Base-by-base conservation (phyloP, 495 filamentous ascomycete species). In the Clohesyomyces aquaticus region DNA sequence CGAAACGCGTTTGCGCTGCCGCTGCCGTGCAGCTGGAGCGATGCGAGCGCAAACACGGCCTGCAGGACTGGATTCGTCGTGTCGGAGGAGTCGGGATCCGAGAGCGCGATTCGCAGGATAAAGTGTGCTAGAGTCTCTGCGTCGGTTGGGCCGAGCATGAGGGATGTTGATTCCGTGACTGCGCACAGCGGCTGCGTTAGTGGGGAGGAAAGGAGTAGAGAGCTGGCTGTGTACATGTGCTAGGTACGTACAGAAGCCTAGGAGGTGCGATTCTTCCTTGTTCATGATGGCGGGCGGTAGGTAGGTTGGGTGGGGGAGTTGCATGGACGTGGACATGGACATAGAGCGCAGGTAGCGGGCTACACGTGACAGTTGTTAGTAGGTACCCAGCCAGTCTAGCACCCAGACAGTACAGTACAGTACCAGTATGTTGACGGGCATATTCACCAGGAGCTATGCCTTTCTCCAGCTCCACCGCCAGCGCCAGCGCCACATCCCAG, bases 151-250 rank as follows among this genome's bases (percentile, higher is more conserved):
- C 57, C 62, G 49, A 69, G 57, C 35, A 61, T 61, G 3, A 66
- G 55, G 51, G 66, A 69, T 56, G 56, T 65, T 69, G 66, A 69
- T 61, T 66, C 63, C 50, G 49, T 61, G 63, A 66, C 66, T 69
- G 55, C 18, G 41, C n/a, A n/a, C n/a, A n/a, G 32, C 48, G 41
- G 19, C 45, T 66, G 52, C 3, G 56, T 69, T 28, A 65, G 50
- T 58, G 58, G 49, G 47, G 53, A 35, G 6, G 43, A 38, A 42
- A 41, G 50, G 50, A 47, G 2, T 55, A 38, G 21, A 63, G 51
- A 46, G 49, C 48, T 29, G 35, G n/a, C 21, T 4, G n/a, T n/a
- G n/a, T n/a, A n/a, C n/a, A n/a, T n/a, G n/a, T n/a, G n/a, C n/a
- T n/a, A n/a, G n/a, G 29, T 52, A 57, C 63, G 27, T 57, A 69